Percentiles rank a stretch among this genome's conserved stretches.
phyloP scores from a whole-genome alignment of 441 rosid species.

The Capsella rubella region DNA sequence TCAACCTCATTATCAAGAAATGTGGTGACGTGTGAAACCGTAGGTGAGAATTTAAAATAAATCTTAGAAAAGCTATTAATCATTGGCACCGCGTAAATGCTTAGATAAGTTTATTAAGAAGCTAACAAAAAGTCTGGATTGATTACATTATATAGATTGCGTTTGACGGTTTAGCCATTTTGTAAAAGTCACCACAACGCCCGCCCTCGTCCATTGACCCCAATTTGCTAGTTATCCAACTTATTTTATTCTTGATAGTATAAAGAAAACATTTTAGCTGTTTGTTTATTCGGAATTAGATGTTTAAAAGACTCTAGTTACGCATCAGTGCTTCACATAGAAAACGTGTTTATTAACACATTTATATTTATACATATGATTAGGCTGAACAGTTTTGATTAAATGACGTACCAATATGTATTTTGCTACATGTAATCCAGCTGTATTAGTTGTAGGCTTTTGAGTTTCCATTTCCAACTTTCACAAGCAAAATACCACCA shows the following conservation, averaged over 20 bases:
- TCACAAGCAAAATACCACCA: conserved; percentile 29
- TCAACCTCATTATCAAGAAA: not conserved
- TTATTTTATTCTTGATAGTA: not conserved
- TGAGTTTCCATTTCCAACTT: conserved; percentile 22
- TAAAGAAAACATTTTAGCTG: not conserved
- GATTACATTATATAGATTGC: not conserved
- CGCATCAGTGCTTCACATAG: conserved; percentile 12
- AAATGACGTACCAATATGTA: conserved; percentile 35
- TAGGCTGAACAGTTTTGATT: conserved; percentile 22
- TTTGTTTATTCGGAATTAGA: conserved; percentile 13
- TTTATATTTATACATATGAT: conserved; percentile 18
- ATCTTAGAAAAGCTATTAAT: not conserved
- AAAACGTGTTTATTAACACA: conserved; percentile 42
- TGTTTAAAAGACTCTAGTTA: conserved; percentile 19
- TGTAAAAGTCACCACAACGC: conserved; percentile 14
- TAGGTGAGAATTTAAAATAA: no score
- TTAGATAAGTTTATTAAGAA: not conserved
- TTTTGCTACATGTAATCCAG: conserved; percentile 41
- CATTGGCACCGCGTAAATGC: conserved; percentile 9
- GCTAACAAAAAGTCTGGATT: not conserved
- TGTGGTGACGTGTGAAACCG: not conserved
- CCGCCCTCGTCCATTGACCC: conserved; percentile 16
- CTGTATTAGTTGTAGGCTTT: conserved; percentile 26
- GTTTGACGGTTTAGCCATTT: conserved; percentile 20
- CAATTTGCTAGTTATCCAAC: not conserved